phyloP scores from a whole-genome alignment of 257 asterid species.

The Nicotiana obtusifolia region DNA sequence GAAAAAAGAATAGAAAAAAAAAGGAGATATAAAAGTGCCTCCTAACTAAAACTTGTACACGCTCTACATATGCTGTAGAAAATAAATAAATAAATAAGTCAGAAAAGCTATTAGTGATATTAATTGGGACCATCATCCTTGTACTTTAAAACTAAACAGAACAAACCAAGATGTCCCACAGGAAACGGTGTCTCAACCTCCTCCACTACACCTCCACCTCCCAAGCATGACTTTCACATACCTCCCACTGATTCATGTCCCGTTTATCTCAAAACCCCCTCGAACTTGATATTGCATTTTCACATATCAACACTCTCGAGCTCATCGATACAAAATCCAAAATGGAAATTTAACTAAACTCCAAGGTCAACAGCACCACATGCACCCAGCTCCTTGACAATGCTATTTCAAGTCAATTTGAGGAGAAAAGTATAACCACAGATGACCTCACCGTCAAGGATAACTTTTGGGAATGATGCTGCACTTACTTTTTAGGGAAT shows the following conservation, averaged over 20 bases:
- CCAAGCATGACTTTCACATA: neutral
- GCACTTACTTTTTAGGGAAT: neutral
- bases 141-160: neutral
- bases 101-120: neutral
- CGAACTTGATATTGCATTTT: neutral
- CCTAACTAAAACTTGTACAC: neutral
- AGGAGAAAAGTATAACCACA: neutral
- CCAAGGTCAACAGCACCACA: neutral
- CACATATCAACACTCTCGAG: neutral
- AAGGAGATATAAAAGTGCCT: neutral
- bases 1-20: neutral
- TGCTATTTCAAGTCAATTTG: neutral
- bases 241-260: neutral
- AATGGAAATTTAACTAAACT: neutral
- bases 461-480: neutral
- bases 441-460: neutral
- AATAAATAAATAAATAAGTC: neutral
- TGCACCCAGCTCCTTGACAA: neutral
- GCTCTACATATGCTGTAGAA: neutral
- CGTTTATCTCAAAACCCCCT: neutral
- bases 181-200: neutral
- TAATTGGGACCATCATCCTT: neutral
- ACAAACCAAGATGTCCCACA: neutral
- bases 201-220: neutral
- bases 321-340: neutral